Base-by-base conservation (phyloP, 1,139 yeast species). In the Hansenula sp. region DNA sequence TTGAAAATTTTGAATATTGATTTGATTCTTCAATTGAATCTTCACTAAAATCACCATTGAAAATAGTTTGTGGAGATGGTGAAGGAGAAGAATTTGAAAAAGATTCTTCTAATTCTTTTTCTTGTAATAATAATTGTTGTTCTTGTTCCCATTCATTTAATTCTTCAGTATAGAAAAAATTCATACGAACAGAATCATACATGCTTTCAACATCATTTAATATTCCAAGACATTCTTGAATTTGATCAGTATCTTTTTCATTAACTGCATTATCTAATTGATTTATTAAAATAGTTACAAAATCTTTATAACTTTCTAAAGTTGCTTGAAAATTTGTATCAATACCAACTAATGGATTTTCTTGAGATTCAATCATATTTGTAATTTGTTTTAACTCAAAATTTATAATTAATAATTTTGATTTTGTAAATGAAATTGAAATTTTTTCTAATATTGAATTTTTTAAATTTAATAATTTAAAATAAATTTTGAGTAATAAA, bases 151-250 rank as follows among this genome's bases (percentile, higher is more conserved):
- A 53, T 20, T 53, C 46, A 34, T 42, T 36, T 14, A 45, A 52
- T 20, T 55, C 59, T 17, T 55, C 60, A 10, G 48, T 43, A 31
- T 59, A 44, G 18, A 57, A 45, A 54, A 62, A 61, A 39, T 54
- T 59, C 47, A 62, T 53, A 36, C 64, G 53, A 42, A 62, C 56
- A 4, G 64, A 53, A 36, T 59, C 62, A 45, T 60, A 64, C 68
- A 64, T 62, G 36, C 60, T 53, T 39, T 64, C 68, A 25, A 64
- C 63, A 34, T 62, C 67, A 36, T 59, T 47, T 33, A 64, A 55
- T 6, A 60, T 61, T 3, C 50, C 51, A 17, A 62, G 44, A 40
- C 66, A 64, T 39, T 62, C 65, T 34, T 59, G 60, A 35, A 62
- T 62, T 29, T 57, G 54, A 12, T 57, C 48, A 19, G 59, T 53